These are phyloP conservation scores for Macadamia tetraphylla DNA, from an alignment of 164 flowering plant genomes.

Conservation along the genomic window DNA sequence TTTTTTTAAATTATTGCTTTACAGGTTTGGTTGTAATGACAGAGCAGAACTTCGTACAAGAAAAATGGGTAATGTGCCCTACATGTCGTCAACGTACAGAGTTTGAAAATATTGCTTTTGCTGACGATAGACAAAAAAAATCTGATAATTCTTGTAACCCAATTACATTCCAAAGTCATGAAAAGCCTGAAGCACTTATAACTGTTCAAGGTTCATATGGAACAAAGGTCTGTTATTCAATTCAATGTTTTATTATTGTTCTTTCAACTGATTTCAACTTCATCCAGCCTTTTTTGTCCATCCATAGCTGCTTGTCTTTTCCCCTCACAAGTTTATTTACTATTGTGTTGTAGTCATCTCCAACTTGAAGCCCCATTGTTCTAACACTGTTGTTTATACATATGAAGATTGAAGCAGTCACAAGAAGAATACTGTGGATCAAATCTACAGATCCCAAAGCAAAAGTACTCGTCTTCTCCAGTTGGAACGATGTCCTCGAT, in stretches of 20 bases:
- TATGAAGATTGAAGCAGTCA: slow-evolving; percentile 76
- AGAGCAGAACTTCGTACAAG: slow-evolving; percentile 35
- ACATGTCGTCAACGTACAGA: slow-evolving; percentile 83
- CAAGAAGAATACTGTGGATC: slow-evolving; percentile 82
- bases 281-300: not conserved
- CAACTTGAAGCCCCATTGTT: not conserved
- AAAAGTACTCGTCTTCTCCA: slow-evolving; percentile 84
- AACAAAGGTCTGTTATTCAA: slow-evolving; percentile 56
- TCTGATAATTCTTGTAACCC: slow-evolving; percentile 23
- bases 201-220: slow-evolving; percentile 87
- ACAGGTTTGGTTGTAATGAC: slow-evolving; percentile 83
- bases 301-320: not conserved
- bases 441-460: slow-evolving; percentile 59
- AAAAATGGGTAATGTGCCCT: slow-evolving; percentile 83
- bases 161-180: slow-evolving; percentile 22
- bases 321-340: not conserved
- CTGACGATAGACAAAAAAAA: slow-evolving; percentile 47
- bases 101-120: slow-evolving; percentile 70
- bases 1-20: slow-evolving; percentile 7
- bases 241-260: not conserved
- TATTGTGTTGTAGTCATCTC: not conserved
- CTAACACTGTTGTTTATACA: not conserved
- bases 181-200: slow-evolving; percentile 46
- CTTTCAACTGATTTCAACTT: not conserved
- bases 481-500: slow-evolving; percentile 97